These are phyloP conservation scores for Cercospora zeina DNA, from an alignment of 2,329 filamentous ascomycete genomes.

Conservation along the genomic window DNA sequence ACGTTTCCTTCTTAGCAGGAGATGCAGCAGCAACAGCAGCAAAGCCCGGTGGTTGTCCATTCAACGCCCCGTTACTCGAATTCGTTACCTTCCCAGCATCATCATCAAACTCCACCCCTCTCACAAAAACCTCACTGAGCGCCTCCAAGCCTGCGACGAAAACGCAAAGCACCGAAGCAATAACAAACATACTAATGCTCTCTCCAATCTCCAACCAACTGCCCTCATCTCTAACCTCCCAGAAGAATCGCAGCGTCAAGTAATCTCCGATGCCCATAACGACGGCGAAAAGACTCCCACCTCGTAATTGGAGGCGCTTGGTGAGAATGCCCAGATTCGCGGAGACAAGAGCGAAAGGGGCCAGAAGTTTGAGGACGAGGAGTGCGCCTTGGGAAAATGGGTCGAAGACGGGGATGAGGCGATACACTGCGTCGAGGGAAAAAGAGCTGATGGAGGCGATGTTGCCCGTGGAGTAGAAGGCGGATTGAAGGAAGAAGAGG, in stretches of 20 bases:
- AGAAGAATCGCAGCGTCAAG: conserved; percentile 94
- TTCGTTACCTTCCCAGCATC: conserved; percentile 14
- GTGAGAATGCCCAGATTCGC: conserved; percentile 95
- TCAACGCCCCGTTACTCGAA: conserved; percentile 13
- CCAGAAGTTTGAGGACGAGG: conserved; percentile 83
- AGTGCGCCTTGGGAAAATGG: conserved; percentile 89
- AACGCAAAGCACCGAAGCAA: conserved; percentile 83
- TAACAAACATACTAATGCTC: conserved; percentile 92
- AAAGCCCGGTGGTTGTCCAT: conserved; percentile 3
- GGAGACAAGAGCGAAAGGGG: conserved; percentile 89
- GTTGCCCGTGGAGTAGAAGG: conserved; percentile 96
- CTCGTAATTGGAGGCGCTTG: conserved; percentile 76
- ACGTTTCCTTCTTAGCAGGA: background rate
- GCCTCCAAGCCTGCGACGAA: conserved; percentile 89
- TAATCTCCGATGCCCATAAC: conserved; percentile 91
- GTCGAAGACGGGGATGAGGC: conserved; percentile 87
- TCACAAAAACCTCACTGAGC: conserved; percentile 78
- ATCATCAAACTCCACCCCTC: conserved; percentile 68
- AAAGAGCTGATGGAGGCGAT: conserved; percentile 92
- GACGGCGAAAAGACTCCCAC: conserved; percentile 87
- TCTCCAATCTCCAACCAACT: conserved; percentile 97
- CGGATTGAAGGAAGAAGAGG: conserved; percentile 89
- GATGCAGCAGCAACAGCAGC: background rate
- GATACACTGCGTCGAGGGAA: conserved; percentile 83
- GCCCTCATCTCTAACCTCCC: conserved; percentile 93